Evolutionary conservation across 2,329 filamentous ascomycete species (phyloP).

Genomic region (Pyrenophora tritici-repentis): DNA sequence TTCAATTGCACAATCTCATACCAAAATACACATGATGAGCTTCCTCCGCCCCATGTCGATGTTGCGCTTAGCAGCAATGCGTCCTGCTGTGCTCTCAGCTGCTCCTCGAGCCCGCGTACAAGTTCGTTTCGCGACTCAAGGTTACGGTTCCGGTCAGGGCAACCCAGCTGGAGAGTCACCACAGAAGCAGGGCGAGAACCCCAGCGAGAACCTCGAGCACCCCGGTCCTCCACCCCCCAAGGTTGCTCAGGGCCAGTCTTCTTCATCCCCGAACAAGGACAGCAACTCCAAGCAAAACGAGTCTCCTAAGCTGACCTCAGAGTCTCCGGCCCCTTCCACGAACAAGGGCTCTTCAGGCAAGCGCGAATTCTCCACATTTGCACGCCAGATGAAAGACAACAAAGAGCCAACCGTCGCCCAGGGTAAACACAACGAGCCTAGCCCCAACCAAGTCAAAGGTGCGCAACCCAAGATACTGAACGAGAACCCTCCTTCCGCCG

Average conservation of each 20-base stretch:
- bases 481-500: conserved; percentile 39
- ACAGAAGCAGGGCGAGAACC: conserved; percentile 49
- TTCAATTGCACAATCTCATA: conserved; percentile 1
- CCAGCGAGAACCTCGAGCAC: conserved; percentile 50
- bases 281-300: conserved; percentile 15
- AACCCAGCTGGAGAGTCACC: conserved; percentile 52
- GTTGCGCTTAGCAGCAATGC: conserved; percentile 34
- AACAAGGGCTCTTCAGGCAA: conserved; percentile 14
- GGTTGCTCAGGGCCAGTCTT: conserved; percentile 43
- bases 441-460: conserved; percentile 34
- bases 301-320: conserved; percentile 11
- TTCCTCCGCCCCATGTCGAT: conserved; percentile 37
- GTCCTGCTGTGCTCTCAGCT: conserved; percentile 27
- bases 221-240: conserved; percentile 53
- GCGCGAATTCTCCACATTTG: conserved; percentile 19
- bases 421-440: conserved; percentile 14
- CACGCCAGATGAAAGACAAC: conserved; percentile 14
- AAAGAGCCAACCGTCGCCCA: conserved; percentile 25
- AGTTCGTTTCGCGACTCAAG: conserved; percentile 44
- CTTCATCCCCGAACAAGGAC: conserved; percentile 37
- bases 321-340: conserved; percentile 12
- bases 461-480: conserved; percentile 52
- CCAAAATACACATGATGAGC: conserved; percentile 31
- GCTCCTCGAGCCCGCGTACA: conserved; percentile 37
- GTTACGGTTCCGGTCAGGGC: conserved; percentile 52